Percentiles rank a stretch among this genome's conserved stretches.
These are phyloP conservation scores for Solanum habrochaites DNA, from an alignment of 257 asterid genomes.

Conservation along the genomic window DNA sequence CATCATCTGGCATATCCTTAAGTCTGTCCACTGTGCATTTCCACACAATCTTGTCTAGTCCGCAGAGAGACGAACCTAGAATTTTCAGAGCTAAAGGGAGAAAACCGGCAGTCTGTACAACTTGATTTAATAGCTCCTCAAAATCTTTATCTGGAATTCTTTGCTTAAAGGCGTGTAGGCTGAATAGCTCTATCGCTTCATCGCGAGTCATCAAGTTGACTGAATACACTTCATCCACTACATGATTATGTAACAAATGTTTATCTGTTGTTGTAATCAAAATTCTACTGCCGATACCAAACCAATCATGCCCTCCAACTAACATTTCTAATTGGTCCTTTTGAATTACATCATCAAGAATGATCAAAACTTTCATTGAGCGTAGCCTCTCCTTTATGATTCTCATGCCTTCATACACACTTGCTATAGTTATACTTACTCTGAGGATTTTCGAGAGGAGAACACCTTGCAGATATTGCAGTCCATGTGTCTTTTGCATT, in stretches of 20 bases:
- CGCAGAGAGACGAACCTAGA: conserved; percentile 1
- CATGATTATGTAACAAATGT: not conserved
- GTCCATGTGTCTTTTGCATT: not conserved
- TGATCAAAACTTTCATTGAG: not conserved
- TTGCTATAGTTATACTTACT: not conserved
- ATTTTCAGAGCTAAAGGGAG: conserved; percentile 8
- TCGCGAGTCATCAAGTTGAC: not conserved
- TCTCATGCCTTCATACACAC: not conserved
- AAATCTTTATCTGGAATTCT: not conserved
- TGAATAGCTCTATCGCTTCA: conserved; percentile 6
- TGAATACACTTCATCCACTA: not conserved
- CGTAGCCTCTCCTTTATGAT: not conserved
- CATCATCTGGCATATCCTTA: not conserved
- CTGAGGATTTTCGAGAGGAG: conserved; percentile 1
- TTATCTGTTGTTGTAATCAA: conserved; percentile 7
- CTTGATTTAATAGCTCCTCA: not conserved
- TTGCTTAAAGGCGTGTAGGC: conserved; percentile 3
- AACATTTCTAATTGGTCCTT: not conserved
- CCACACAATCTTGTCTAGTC: not conserved
- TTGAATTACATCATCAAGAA: conserved; percentile 8
- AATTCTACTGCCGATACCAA: conserved; percentile 7
- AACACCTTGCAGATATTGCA: not conserved
- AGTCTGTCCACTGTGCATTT: not conserved
- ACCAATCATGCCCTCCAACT: not conserved
- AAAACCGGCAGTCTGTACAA: not conserved